These are phyloP conservation scores for Tagetes erecta DNA, from an alignment of 129 eudicot genomes.

Conservation along the genomic window DNA sequence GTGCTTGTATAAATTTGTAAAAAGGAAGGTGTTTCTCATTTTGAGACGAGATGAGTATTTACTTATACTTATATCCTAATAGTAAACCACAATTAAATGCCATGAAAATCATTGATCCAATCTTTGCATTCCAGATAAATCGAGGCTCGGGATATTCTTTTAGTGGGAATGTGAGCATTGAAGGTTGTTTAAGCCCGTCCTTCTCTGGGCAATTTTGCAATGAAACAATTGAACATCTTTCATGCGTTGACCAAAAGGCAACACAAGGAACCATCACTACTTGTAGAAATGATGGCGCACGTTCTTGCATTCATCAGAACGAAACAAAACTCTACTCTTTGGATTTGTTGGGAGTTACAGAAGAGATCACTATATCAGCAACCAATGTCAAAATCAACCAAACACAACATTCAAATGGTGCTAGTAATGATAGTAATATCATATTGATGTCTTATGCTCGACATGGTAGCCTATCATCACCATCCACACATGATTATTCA, in stretches of 20 bases:
- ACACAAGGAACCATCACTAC: conserved; percentile 48
- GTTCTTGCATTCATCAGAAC: conserved; percentile 49
- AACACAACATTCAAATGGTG: conserved; percentile 39
- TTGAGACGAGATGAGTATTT: not conserved
- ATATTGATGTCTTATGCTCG: conserved; percentile 78
- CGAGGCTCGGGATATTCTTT: conserved; percentile 75
- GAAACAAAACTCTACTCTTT: conserved; percentile 58
- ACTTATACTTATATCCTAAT: not conserved
- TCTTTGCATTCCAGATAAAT: conserved; percentile 60
- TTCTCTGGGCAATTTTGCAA: conserved; percentile 81
- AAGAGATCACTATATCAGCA: conserved; percentile 50
- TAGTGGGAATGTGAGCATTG: conserved; percentile 72
- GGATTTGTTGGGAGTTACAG: conserved; percentile 64
- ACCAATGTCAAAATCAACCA: conserved; percentile 45
- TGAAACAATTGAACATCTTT: conserved; percentile 64
- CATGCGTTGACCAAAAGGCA: conserved; percentile 51
- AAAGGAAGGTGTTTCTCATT: conserved; percentile 14
- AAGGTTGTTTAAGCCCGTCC: conserved; percentile 63
- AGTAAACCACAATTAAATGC: conserved; percentile 4
- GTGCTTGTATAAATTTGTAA: not conserved
- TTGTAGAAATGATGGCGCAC: conserved; percentile 52
- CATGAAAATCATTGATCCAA: conserved; percentile 11
- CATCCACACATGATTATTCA: conserved; percentile 63
- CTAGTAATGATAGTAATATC: conserved; percentile 31
- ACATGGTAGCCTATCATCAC: conserved; percentile 65